phyloP scores from a whole-genome alignment of 192 early-diverging fungal species.

The Helicostylum pulchrum region DNA sequence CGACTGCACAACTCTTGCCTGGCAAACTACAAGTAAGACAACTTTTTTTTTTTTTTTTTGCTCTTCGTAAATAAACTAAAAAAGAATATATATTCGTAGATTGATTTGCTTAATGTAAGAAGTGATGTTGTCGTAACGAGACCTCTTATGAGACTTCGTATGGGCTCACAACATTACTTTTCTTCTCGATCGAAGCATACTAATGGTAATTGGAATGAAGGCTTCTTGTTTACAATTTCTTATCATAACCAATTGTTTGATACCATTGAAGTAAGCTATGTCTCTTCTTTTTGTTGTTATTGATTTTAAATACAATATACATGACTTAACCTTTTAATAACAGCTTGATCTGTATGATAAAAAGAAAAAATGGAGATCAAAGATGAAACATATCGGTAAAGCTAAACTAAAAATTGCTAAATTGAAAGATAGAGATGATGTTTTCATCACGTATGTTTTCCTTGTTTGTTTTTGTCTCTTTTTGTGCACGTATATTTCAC shows the following conservation, averaged over 20 bases:
- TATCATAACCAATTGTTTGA: constrained; percentile 82
- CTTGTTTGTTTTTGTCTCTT: no score
- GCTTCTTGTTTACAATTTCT: constrained; percentile 66
- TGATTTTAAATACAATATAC: background rate
- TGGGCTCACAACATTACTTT: constrained; percentile 38
- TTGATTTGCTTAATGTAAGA: constrained; percentile 37
- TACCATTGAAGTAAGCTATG: constrained; percentile 50
- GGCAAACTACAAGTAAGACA: constrained; percentile 34
- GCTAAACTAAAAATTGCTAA: constrained; percentile 35
- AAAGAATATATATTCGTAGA: constrained; percentile 4
- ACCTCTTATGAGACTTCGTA: constrained; percentile 30
- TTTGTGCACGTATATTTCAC: background rate
- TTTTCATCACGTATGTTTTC: constrained; percentile 36
- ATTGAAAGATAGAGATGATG: constrained; percentile 26
- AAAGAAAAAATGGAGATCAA: constrained; percentile 29
- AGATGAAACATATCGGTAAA: constrained; percentile 36
- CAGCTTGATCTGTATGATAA: constrained; percentile 41
- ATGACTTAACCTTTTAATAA: background rate
- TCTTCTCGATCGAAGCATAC: constrained; percentile 46
- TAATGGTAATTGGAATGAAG: constrained; percentile 72
- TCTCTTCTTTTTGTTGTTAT: background rate
- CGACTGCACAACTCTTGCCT: constrained; percentile 7
- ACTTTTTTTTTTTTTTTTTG: constrained; percentile 1
- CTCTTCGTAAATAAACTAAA: no score
- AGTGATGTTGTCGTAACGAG: constrained; percentile 14